phyloP scores from a whole-genome alignment of 1,284 basidiomycete genomes.

The Termitomyces sp. region DNA sequence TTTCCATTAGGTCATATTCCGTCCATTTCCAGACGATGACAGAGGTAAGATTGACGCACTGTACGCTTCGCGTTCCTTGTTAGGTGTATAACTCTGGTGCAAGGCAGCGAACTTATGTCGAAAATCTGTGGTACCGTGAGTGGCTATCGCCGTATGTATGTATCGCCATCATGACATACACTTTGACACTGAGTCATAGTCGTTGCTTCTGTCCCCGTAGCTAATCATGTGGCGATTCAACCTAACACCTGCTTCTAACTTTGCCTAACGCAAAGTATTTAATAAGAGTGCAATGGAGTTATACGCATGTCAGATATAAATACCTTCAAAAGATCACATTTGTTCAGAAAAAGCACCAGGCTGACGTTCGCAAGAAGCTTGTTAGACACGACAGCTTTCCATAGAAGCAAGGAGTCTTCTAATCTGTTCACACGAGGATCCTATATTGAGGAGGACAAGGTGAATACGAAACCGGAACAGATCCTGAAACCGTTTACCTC shows the following conservation, averaged over 20 bases:
- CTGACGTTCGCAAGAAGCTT: slow-evolving; percentile 63
- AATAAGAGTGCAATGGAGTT: background rate
- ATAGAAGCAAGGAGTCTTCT: slow-evolving; percentile 70
- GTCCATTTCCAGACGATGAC: background rate
- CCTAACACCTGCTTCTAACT: slow-evolving; percentile 70
- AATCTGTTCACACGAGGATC: slow-evolving; percentile 67
- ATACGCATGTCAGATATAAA: slow-evolving; percentile 8
- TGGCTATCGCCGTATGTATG: background rate
- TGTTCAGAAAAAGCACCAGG: slow-evolving; percentile 76
- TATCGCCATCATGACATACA: slow-evolving; percentile 38
- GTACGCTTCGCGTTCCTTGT: slow-evolving; percentile 64
- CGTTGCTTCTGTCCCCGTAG: slow-evolving; percentile 68
- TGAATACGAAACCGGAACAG: slow-evolving; percentile 12
- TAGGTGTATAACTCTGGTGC: slow-evolving; percentile 62
- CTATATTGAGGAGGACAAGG: slow-evolving; percentile 29
- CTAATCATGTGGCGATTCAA: slow-evolving; percentile 61
- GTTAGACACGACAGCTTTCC: slow-evolving; percentile 65
- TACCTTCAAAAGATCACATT: slow-evolving; percentile 68
- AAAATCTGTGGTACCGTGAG: slow-evolving; percentile 50
- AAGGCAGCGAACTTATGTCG: slow-evolving; percentile 64
- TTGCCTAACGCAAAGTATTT: slow-evolving; percentile 37
- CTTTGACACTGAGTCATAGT: slow-evolving; percentile 65
- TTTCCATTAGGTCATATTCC: background rate
- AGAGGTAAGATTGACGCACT: slow-evolving; percentile 39
- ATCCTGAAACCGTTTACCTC: slow-evolving; percentile 44